A percentile compares a stretch with the other conserved stretches of the same genome.
phyloP scores from a whole-genome alignment of 2,329 filamentous ascomycete genomes.

The Emergomyces orientalis region DNA sequence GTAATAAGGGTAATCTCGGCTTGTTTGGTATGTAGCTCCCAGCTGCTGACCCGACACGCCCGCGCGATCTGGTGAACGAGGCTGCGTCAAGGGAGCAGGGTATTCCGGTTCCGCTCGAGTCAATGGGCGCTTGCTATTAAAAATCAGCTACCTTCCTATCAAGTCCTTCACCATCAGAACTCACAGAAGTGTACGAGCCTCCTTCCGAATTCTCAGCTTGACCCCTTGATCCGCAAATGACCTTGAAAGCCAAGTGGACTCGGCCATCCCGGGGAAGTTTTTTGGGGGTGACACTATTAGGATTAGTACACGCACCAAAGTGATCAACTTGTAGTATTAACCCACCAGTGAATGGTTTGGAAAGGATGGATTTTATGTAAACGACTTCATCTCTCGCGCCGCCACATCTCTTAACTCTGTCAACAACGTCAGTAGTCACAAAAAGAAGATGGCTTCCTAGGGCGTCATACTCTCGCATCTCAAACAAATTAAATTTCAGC shows the following conservation, averaged over 20 bases:
- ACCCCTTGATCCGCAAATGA: conserved; percentile 83
- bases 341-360: conserved; percentile 59
- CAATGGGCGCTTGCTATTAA: conserved; percentile 30
- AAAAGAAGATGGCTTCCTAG: conserved; percentile 1
- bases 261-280: conserved; percentile 67
- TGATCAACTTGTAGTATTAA: conserved; percentile 18
- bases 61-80: conserved; percentile 31
- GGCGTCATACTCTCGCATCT: conserved; percentile 51
- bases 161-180: conserved; percentile 13
- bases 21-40: conserved; percentile 18
- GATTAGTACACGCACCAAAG: background rate
- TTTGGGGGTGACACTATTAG: conserved; percentile 44
- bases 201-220: conserved; percentile 70
- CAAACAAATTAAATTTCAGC: conserved; percentile 68
- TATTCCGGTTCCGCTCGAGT: conserved; percentile 32
- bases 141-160: conserved; percentile 14
- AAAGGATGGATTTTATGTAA: conserved; percentile 48
- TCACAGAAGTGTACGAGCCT: conserved; percentile 53
- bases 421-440: conserved; percentile 9
- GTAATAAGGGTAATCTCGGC: conserved; percentile 28
- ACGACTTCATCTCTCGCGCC: conserved; percentile 36
- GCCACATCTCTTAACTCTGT: background rate
- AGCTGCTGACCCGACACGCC: conserved; percentile 14
- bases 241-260: conserved; percentile 71
- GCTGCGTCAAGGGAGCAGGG: conserved; percentile 24